Evolutionary conservation across 352 stramenopile species (phyloP).

Genomic region (Aphanomyces cochlioides): DNA sequence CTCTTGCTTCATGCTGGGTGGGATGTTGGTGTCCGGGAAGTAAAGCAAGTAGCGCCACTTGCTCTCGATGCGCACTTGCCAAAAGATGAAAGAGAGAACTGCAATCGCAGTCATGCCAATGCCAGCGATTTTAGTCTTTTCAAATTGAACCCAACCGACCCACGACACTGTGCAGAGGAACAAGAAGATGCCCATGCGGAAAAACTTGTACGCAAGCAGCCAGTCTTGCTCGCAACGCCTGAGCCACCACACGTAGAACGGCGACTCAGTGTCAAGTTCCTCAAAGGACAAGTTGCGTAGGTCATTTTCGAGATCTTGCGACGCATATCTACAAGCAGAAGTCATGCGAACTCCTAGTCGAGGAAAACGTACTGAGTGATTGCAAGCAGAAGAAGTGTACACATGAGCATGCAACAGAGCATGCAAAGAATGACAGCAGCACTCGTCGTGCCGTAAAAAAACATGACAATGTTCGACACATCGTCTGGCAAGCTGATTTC

Average conservation of each 20-base stretch:
- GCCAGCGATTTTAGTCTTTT: constrained; percentile 41
- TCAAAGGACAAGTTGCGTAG: constrained; percentile 46
- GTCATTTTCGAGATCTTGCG: constrained; percentile 42
- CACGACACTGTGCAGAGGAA: constrained; percentile 68
- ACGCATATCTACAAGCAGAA: constrained; percentile 13
- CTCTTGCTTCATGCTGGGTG: neutral
- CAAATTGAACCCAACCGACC: constrained; percentile 71
- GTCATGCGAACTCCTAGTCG: constrained; percentile 9
- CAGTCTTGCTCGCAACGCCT: constrained; percentile 61
- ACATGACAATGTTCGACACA: constrained; percentile 38
- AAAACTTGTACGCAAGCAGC: constrained; percentile 67
- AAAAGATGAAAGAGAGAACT: constrained; percentile 48
- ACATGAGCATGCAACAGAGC: constrained; percentile 60
- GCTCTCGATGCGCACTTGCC: constrained; percentile 66
- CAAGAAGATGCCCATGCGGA: constrained; percentile 56
- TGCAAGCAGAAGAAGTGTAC: constrained; percentile 59
- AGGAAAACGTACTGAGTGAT: constrained; percentile 61
- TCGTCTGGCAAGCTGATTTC: constrained; percentile 50
- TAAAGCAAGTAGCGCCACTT: constrained; percentile 69
- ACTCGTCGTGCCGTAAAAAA: constrained; percentile 45
- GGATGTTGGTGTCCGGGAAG: constrained; percentile 6
- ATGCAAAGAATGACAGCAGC: constrained; percentile 51
- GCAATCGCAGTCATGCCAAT: constrained; percentile 48
- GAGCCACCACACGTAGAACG: constrained; percentile 68
- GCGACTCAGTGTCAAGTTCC: constrained; percentile 50